A percentile compares a stretch with the other conserved stretches of the same genome.
Conservation (phyloP, 495 filamentous ascomycete genomes). For the Staphylotrichum longicolle region DNA sequence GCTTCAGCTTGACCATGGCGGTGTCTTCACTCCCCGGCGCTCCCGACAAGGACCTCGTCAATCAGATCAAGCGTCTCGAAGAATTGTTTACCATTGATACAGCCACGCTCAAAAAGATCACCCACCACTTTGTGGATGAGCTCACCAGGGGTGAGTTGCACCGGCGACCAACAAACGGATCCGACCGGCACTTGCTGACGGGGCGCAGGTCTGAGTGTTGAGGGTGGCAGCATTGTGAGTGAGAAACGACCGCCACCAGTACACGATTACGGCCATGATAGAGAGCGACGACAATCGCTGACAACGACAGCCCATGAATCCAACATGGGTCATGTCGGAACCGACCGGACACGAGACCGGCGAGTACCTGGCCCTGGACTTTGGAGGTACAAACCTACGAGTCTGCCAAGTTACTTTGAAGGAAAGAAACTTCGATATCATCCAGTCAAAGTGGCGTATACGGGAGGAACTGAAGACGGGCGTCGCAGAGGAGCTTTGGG, state of each 20-base stretch:
- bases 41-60: constrained; percentile 75
- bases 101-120: constrained; percentile 82
- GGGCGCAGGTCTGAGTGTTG: constrained; percentile 67
- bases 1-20: constrained; percentile 30
- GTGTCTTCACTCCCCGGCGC: constrained; percentile 40
- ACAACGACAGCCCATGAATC: constrained; percentile 84
- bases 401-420: constrained; percentile 95
- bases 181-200: constrained; percentile 8
- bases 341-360: constrained; percentile 87
- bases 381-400: constrained; percentile 97
- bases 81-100: constrained; percentile 77
- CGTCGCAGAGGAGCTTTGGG: constrained; percentile 89
- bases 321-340: constrained; percentile 95
- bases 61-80: constrained; percentile 83
- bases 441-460: constrained; percentile 97
- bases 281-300: background rate
- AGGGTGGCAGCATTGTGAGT: constrained; percentile 91
- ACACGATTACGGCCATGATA: background rate
- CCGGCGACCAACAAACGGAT: background rate
- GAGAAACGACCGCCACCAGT: background rate
- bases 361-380: constrained; percentile 90
- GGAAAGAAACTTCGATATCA: constrained; percentile 95
- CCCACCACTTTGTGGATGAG: constrained; percentile 83
- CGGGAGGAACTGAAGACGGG: constrained; percentile 94
- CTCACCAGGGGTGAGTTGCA: constrained; percentile 68